Evolutionary conservation across 1,139 yeast genomes (phyloP).

Genomic region (Meyerozyma elateridarum): DNA sequence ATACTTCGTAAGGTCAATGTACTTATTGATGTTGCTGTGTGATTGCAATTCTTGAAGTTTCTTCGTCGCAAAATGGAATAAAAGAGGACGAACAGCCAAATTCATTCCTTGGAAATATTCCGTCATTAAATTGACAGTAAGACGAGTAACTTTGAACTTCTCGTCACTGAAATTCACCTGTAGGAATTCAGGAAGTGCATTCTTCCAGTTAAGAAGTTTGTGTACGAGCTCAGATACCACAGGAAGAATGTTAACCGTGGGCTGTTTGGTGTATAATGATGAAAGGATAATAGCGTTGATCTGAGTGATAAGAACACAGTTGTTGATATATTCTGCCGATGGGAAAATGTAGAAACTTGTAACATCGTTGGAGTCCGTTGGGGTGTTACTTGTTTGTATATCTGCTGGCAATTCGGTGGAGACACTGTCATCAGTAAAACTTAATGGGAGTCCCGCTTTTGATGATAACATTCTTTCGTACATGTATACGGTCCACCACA

Average conservation of each 20-base stretch:
- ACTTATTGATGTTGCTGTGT: slow-evolving; percentile 41
- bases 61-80: slow-evolving; percentile 74
- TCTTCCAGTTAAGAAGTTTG: slow-evolving; percentile 67
- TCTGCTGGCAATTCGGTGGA: slow-evolving; percentile 74
- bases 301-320: slow-evolving; percentile 77
- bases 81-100: slow-evolving; percentile 72
- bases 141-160: slow-evolving; percentile 56
- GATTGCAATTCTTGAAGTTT: slow-evolving; percentile 53
- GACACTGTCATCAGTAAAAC: slow-evolving; percentile 74
- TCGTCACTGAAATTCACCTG: slow-evolving; percentile 58
- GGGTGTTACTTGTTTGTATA: slow-evolving; percentile 58
- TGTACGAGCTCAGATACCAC: slow-evolving; percentile 69
- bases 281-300: slow-evolving; percentile 72
- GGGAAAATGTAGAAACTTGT: slow-evolving; percentile 66
- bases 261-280: slow-evolving; percentile 71
- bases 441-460: slow-evolving; percentile 78
- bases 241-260: slow-evolving; percentile 68
- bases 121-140: slow-evolving; percentile 74
- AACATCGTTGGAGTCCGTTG: slow-evolving; percentile 47
- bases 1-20: slow-evolving; percentile 63
- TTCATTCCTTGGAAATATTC: slow-evolving; percentile 86
- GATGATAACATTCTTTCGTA: slow-evolving; percentile 82
- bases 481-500: slow-evolving; percentile 94
- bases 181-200: slow-evolving; percentile 56
- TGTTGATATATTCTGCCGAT: slow-evolving; percentile 72